Percentiles rank a stretch among this genome's conserved stretches.
phyloP scores from a whole-genome alignment of 2,329 filamentous ascomycete species.

The Coniochaeta ligniaria region DNA sequence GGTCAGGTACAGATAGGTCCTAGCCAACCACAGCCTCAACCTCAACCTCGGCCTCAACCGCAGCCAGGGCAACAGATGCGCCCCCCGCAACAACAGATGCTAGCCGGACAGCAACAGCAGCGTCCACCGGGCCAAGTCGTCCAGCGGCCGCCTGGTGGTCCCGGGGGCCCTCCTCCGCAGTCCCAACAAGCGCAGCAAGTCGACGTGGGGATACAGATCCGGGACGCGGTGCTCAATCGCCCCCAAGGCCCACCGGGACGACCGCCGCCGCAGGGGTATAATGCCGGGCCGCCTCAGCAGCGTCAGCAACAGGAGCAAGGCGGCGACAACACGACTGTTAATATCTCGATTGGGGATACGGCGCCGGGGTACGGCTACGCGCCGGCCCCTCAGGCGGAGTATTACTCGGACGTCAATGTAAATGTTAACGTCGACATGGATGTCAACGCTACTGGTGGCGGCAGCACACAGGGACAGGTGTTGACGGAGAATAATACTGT shows the following conservation, averaged over 20 bases:
- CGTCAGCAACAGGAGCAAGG: background rate
- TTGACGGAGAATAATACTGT: background rate
- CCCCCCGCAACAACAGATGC: background rate
- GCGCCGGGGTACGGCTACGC: background rate
- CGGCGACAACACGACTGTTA: background rate
- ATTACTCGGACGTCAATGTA: background rate
- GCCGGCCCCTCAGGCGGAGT: background rate
- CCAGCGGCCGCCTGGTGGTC: background rate
- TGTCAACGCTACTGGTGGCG: background rate
- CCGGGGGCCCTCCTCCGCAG: background rate
- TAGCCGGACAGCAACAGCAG: background rate
- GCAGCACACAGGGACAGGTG: background rate
- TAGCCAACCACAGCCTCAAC: background rate
- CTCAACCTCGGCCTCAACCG: background rate
- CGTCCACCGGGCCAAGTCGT: background rate
- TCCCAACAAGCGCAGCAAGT: background rate
- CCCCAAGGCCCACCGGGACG: background rate
- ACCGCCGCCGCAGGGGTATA: background rate
- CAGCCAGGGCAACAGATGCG: background rate
- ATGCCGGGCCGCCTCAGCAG: background rate
- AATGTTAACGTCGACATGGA: background rate
- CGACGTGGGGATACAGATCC: background rate
- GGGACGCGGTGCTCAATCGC: background rate
- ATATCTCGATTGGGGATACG: background rate
- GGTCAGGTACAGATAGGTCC: background rate